Evolutionary conservation across 495 filamentous ascomycete species (phyloP), one percentile per base, ranked within the genome.

Genomic region (Aspergillus funiculosus): DNA sequence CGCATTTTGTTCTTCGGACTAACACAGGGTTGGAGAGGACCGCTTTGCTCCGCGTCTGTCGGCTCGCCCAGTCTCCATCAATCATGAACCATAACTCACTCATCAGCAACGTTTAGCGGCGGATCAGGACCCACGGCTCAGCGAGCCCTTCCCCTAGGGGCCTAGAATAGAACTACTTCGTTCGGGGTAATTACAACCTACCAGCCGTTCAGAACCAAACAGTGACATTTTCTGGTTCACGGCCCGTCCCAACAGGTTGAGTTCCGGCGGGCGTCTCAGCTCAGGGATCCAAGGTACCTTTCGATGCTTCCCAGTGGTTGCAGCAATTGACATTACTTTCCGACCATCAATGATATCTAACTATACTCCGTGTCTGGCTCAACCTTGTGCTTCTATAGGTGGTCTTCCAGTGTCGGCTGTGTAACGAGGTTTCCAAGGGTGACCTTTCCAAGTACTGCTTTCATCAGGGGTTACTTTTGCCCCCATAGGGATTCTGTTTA

Each of bases 111-210:
- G 34, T 39, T 40, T 58, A 58, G 55, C 55, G 55, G 55, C 45
- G 55, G 51, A 58, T 58, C 55, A 43, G 30, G 51, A 52, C 51
- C 55, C 55, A 54, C 51, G 41, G 45, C 51, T 58, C 48, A 54
- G 51, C 55, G 35, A 51, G 43, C 41, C 54, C 45, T 46, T 26
- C 24, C 38, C 9, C 18, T 14, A 19, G 29, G 17, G 21, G 9
- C 8, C 15, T 17, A 28, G 32, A 32, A 38, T 10, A 37, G 36
- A 22, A 25, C 19, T 13, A 24, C 7, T 24, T 17, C 28, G 21
- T 39, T 11, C 45, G 29, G 27, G 41, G 27, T 24, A 10, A 38
- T 20, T 21, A 21, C 22, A 21, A 20, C 19, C 13, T 37, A 24
- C 46, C 35, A 48, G 17, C 37, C 46, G 37, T 48, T 41, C 46